These are phyloP conservation scores for Salix brachista DNA, from an alignment of 345 rosid genomes.

Conservation along the genomic window DNA sequence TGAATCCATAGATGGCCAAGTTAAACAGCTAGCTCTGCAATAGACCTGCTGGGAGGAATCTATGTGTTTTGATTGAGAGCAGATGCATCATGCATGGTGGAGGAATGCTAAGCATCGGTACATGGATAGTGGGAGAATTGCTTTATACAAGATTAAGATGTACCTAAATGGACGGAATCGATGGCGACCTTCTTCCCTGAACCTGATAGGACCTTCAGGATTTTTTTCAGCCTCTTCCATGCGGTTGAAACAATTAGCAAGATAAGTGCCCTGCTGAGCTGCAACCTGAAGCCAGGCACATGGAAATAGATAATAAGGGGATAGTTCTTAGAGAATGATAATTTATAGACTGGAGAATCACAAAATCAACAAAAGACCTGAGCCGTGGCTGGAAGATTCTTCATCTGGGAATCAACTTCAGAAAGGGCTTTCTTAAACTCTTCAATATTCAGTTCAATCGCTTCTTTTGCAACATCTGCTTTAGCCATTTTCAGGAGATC, in stretches of 20 bases:
- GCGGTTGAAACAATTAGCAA: conserved; percentile 90
- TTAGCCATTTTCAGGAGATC: conserved; percentile 66
- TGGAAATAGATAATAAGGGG: not conserved
- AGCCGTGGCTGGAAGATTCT: conserved; percentile 92
- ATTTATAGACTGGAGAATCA: not conserved
- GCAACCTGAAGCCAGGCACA: conserved; percentile 56
- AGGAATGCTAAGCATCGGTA: not conserved
- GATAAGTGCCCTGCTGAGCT: conserved; percentile 85
- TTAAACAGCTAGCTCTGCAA: not conserved
- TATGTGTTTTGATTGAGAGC: not conserved
- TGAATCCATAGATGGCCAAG: not conserved
- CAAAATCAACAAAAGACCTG: conserved; percentile 43
- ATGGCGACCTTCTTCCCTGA: conserved; percentile 94
- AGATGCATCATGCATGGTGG: not conserved
- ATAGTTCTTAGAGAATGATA: not conserved
- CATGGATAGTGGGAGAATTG: not conserved
- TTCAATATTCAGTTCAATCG: conserved; percentile 67
- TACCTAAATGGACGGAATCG: conserved; percentile 94
- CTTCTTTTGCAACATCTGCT: conserved; percentile 53
- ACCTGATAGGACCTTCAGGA: conserved; percentile 93
- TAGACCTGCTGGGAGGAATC: not conserved
- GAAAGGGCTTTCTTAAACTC: conserved; percentile 80
- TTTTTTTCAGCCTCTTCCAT: conserved; percentile 78
- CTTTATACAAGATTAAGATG: not conserved
- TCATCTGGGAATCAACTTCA: conserved; percentile 83